phyloP scores from a whole-genome alignment of 1,284 basidiomycete species.

The Tilletia setariae region DNA sequence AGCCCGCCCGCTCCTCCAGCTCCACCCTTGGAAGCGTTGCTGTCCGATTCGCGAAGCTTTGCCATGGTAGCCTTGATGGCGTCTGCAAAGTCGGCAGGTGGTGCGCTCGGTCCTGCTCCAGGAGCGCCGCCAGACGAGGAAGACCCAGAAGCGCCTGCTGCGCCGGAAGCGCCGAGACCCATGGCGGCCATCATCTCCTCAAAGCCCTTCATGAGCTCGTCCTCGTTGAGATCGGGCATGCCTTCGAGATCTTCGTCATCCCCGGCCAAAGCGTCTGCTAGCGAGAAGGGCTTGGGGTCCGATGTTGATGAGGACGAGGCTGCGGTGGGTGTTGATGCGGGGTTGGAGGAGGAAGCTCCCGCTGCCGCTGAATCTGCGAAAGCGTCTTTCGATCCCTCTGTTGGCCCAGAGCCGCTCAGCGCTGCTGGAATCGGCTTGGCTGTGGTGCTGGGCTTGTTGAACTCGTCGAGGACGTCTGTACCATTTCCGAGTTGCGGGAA shows the following conservation, averaged over 20 bases:
- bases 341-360: constrained; percentile 33
- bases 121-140: constrained; percentile 23
- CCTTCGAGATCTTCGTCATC: constrained; percentile 56
- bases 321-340: constrained; percentile 5
- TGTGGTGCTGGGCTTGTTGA: constrained; percentile 39
- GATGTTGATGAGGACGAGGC: neutral
- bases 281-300: constrained; percentile 1
- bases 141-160: constrained; percentile 16
- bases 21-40: constrained; percentile 31
- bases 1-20: constrained; percentile 12
- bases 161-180: constrained; percentile 23
- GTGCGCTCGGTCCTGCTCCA: constrained; percentile 18
- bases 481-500: neutral
- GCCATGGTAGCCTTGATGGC: constrained; percentile 76
- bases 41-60: constrained; percentile 71
- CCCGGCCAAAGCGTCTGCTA: constrained; percentile 32
- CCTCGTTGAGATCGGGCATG: constrained; percentile 35
- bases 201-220: constrained; percentile 52
- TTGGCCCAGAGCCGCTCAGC: constrained; percentile 42
- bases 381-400: constrained; percentile 32
- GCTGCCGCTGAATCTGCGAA: constrained; percentile 35
- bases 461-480: constrained; percentile 63
- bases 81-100: constrained; percentile 66
- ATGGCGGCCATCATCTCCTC: constrained; percentile 49
- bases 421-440: constrained; percentile 42